These are phyloP conservation scores for Plenodomus biglobosus DNA, from an alignment of 2,329 filamentous ascomycete genomes.

Conservation along the genomic window DNA sequence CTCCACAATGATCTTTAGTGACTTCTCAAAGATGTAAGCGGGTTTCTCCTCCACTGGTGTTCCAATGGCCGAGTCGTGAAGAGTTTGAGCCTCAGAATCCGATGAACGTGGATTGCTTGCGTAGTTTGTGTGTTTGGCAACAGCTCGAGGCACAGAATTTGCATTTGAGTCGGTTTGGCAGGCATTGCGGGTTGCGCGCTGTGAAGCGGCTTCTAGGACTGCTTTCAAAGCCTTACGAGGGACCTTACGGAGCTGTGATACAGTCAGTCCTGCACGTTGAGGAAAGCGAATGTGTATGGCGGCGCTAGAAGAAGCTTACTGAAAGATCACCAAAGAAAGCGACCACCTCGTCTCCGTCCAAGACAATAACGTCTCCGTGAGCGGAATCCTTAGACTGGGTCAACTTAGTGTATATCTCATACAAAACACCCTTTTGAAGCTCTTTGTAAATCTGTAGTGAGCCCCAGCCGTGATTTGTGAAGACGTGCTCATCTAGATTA, in stretches of 20 bases:
- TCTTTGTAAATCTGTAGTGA: slow-evolving; percentile 11
- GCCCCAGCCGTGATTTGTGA: slow-evolving; percentile 24
- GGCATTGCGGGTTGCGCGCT: not conserved
- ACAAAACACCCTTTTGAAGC: slow-evolving; percentile 6
- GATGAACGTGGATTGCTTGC: too few relatives aligned
- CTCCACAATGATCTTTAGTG: slow-evolving; percentile 10
- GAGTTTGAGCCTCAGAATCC: too few relatives aligned
- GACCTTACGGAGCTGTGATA: slow-evolving; percentile 3
- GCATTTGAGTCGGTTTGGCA: not conserved
- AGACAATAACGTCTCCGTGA: slow-evolving; percentile 10
- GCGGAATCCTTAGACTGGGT: not conserved
- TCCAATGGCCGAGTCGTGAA: not conserved
- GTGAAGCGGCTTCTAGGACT: not conserved
- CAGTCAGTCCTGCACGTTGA: too few relatives aligned
- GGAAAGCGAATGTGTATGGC: too few relatives aligned
- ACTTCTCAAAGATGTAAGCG: slow-evolving; percentile 6
- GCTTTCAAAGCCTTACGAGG: not conserved
- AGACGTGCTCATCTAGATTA: slow-evolving; percentile 11
- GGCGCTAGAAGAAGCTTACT: too few relatives aligned
- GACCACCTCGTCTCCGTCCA: slow-evolving; percentile 12
- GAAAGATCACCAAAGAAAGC: slow-evolving; percentile 6
- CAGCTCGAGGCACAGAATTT: too few relatives aligned
- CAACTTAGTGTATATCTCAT: slow-evolving; percentile 12
- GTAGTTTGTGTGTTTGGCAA: too few relatives aligned
- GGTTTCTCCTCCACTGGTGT: too few relatives aligned